These are phyloP conservation scores for Penicillium longicatenatum DNA, from an alignment of 495 filamentous ascomycete genomes.

Conservation along the genomic window DNA sequence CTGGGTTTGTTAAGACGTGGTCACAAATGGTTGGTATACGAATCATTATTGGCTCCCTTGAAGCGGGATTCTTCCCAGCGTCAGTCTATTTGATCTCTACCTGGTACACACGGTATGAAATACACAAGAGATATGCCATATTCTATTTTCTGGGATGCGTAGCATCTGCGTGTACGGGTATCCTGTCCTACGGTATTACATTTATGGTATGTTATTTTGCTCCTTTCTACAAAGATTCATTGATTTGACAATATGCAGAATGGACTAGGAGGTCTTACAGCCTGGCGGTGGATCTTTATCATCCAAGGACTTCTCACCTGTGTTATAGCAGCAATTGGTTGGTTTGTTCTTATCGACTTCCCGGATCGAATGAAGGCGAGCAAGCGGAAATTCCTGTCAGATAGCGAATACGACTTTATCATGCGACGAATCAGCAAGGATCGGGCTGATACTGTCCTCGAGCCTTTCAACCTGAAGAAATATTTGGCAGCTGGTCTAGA, in stretches of 20 bases:
- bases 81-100: conserved; percentile 57
- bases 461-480: conserved; percentile 32
- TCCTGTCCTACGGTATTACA: conserved; percentile 60
- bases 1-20: conserved; percentile 55
- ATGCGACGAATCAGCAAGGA: conserved; percentile 40
- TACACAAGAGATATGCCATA: conserved; percentile 51
- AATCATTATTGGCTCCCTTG: conserved; percentile 59
- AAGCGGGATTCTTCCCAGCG: conserved; percentile 59
- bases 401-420: conserved; percentile 37
- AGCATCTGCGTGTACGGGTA: conserved; percentile 57
- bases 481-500: conserved; percentile 33
- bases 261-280: conserved; percentile 15
- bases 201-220: conserved; percentile 35
- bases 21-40: conserved; percentile 51
- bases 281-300: conserved; percentile 27
- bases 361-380: conserved; percentile 38
- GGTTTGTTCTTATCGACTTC: conserved; percentile 51
- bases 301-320: conserved; percentile 37
- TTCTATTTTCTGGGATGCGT: conserved; percentile 61
- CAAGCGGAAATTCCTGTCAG: conserved; percentile 40
- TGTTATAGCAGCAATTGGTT: conserved; percentile 29
- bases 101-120: conserved; percentile 55
- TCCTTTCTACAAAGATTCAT: not conserved
- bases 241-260: conserved; percentile 18
- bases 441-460: conserved; percentile 32